Evolutionary conservation across 2,329 filamentous ascomycete species (phyloP), one percentile per base, ranked within the genome.

Genomic region (Celoporthe dispersa): DNA sequence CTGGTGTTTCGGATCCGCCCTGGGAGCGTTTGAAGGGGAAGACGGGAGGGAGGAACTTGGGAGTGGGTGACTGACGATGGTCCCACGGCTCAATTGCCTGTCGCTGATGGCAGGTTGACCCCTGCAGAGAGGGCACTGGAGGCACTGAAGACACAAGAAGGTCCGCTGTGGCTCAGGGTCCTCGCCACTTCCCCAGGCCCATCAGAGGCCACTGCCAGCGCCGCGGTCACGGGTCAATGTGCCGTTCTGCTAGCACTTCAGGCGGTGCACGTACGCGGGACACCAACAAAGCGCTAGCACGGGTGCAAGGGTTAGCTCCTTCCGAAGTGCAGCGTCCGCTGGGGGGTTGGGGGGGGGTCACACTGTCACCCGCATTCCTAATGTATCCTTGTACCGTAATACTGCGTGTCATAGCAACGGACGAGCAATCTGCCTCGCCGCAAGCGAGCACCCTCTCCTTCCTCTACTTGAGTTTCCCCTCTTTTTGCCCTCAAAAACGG

Each of bases 1-100:
- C n/a, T 70, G 41, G 55, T 66, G 69, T 70, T 70, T 70, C 69
- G 69, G 66, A 68, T 68, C 33, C n/a, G 66, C 53, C 12, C 14
- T 66, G 28, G 51, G 44, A 59, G 66, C 64, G 69, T 70, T 70
- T 70, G 66, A 70, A 68, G 69, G 69, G 37, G 31, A 25, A 25
- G 19, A 44, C 35, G 28, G 53, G n/a, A n/a, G 37, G 39, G 16
- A 39, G 37, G 48, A 48, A 37, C 19, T 5, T n/a, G n/a, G n/a
- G 16, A 16, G n/a, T n/a, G n/a, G 51, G 60, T 31, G 55, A 37
- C 14, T 16, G 35, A 62, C 65, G 69, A 66, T 65, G 69, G 53
- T n/a, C 69, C 16, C 19, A 28, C 31, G 51, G 53, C 28, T 31
- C 25, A 28, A 6, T 16, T 28, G 9, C 14, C n/a, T 55, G 25